A percentile compares a stretch with the other conserved stretches of the same genome.
These are phyloP conservation scores for Rosa multiflora DNA, from an alignment of 306 rosid species.

Conservation along the genomic window DNA sequence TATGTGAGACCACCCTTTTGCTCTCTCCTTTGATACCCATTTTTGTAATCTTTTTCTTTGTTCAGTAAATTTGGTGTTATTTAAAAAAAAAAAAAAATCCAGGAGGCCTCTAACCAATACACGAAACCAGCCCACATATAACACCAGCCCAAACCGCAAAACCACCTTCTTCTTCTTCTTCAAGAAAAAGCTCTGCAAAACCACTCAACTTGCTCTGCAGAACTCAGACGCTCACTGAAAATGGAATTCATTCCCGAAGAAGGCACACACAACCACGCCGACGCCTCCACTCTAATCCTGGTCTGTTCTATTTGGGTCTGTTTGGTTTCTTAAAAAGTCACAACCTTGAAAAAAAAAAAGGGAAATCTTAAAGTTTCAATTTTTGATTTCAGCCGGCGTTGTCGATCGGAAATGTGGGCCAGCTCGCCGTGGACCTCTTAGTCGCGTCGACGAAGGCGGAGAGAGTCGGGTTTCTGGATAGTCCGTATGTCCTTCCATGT, in stretches of 20 bases:
- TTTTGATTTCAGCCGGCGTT: conserved; percentile 62
- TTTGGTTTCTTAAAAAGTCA: neutral
- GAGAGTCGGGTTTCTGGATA: conserved; percentile 79
- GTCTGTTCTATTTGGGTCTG: conserved; percentile 32
- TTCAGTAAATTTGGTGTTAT: too few species aligned
- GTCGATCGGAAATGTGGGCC: conserved; percentile 94
- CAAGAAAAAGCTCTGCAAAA: neutral
- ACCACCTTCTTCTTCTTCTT: neutral
- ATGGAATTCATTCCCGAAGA: conserved; percentile 72
- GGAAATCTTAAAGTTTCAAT: neutral
- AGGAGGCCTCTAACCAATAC: neutral
- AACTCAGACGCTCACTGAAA: neutral
- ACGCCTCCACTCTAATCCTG: conserved; percentile 55
- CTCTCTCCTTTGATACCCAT: too few species aligned
- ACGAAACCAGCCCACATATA: neutral
- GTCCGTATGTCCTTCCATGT: conserved; percentile 78
- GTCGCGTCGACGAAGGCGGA: conserved; percentile 63
- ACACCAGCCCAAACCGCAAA: neutral
- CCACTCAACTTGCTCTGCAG: neutral
- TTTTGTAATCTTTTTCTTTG: too few species aligned
- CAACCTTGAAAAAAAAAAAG: neutral
- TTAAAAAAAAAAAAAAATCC: too few species aligned
- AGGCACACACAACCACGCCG: conserved; percentile 44
- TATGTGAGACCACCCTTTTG: too few species aligned
- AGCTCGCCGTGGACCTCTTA: conserved; percentile 67